Conservation (phyloP, 2,329 filamentous ascomycete genomes). For the Boeremia exigua region DNA sequence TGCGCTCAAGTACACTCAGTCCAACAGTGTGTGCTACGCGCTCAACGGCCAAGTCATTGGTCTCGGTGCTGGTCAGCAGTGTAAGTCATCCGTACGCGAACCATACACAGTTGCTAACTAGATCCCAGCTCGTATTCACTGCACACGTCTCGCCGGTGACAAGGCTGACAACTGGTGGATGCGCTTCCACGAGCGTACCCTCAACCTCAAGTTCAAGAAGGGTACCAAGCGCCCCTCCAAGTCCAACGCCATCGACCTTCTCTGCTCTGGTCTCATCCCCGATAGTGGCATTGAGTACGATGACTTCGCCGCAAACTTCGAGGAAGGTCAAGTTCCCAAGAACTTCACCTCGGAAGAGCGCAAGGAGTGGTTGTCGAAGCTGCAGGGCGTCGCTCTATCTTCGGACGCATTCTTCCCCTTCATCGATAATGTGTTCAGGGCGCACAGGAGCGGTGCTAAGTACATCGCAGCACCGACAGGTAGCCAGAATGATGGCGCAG, state of each 20-base stretch:
- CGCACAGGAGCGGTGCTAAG: slow-evolving; percentile 85
- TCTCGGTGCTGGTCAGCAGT: slow-evolving; percentile 95
- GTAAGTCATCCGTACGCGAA: slow-evolving; percentile 27
- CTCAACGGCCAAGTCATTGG: slow-evolving; percentile 92
- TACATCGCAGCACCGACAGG: slow-evolving; percentile 94
- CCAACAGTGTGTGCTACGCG: slow-evolving; percentile 98
- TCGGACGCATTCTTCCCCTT: slow-evolving; percentile 99
- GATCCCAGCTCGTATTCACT: slow-evolving; percentile 79
- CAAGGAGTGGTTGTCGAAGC: slow-evolving; percentile 81
- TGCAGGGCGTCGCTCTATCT: slow-evolving; percentile 82
- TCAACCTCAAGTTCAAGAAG: slow-evolving; percentile 95
- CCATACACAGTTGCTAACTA: background rate
- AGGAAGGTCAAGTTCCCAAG: slow-evolving; percentile 73
- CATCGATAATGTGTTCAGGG: slow-evolving; percentile 95
- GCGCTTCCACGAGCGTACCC: slow-evolving; percentile 89
- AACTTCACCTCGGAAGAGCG: slow-evolving; percentile 86
- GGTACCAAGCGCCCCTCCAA: slow-evolving; percentile 96
- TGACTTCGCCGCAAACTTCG: slow-evolving; percentile 87
- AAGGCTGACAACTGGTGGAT: slow-evolving; percentile 99
- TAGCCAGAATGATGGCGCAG: slow-evolving; percentile 81
- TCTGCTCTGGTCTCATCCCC: slow-evolving; percentile 89
- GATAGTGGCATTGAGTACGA: slow-evolving; percentile 82
- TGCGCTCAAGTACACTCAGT: slow-evolving; percentile 95
- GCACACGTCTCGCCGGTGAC: slow-evolving; percentile 94
- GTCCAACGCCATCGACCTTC: slow-evolving; percentile 95